phyloP scores from a whole-genome alignment of 179 eudicot species.

The Pouteria campechiana region DNA sequence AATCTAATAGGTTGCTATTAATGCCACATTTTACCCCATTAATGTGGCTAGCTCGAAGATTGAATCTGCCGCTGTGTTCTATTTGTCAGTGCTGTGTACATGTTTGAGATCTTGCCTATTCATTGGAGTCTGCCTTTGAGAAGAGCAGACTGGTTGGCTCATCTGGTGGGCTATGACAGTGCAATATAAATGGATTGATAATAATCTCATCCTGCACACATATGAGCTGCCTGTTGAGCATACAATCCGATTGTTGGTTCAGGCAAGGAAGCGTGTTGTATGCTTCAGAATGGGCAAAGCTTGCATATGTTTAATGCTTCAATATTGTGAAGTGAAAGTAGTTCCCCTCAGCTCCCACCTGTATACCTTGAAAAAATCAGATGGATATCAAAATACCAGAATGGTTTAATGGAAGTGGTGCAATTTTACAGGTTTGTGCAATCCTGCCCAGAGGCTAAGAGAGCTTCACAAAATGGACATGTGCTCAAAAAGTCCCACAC shows the following conservation, averaged over 20 bases:
- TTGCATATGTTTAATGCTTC: not conserved
- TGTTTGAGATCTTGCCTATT: not conserved
- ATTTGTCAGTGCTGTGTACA: not conserved
- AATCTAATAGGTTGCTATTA: no score
- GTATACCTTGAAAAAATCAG: not conserved
- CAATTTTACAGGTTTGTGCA: slow-evolving; percentile 39
- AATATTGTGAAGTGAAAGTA: not conserved
- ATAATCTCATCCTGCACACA: not conserved
- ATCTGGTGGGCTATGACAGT: no score
- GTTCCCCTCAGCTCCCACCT: not conserved
- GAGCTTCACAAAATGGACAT: slow-evolving; percentile 40
- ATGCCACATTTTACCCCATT: no score
- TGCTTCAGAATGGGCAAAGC: not conserved
- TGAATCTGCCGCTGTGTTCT: not conserved
- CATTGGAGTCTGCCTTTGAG: not conserved
- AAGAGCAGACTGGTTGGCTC: not conserved
- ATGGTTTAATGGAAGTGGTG: not conserved
- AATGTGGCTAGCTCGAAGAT: no score
- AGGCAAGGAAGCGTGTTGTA: not conserved
- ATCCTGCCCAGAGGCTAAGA: slow-evolving; percentile 37
- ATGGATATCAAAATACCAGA: not conserved
- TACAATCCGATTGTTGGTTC: not conserved
- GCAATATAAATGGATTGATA: no score
- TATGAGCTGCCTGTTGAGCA: not conserved
- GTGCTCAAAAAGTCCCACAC: slow-evolving; percentile 58